These are phyloP conservation scores for Clarireedia paspali DNA, from an alignment of 2,329 filamentous ascomycete genomes.

Conservation along the genomic window DNA sequence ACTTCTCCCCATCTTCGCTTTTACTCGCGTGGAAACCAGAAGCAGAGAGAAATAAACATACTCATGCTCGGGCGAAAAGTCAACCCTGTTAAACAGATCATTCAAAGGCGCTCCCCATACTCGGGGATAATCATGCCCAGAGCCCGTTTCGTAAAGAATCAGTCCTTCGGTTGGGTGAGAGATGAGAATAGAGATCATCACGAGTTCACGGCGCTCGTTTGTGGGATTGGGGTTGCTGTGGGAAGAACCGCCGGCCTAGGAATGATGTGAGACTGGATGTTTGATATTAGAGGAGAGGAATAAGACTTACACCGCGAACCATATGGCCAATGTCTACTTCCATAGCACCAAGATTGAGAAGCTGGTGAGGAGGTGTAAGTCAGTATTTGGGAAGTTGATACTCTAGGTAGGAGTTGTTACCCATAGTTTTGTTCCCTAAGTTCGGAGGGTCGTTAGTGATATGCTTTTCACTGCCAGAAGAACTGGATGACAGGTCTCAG, in stretches of 20 bases:
- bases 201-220: neutral
- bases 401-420: neutral
- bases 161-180: constrained; percentile 11
- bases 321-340: neutral
- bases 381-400: neutral
- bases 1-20: too few relatives aligned
- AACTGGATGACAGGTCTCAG: too few relatives aligned
- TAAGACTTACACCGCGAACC: neutral
- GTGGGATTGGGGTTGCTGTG: neutral
- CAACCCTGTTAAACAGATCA: constrained; percentile 32
- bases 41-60: neutral
- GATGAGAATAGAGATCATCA: constrained; percentile 5
- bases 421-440: constrained; percentile 1
- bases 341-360: neutral
- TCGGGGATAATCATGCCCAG: constrained; percentile 5
- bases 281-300: neutral
- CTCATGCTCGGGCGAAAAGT: constrained; percentile 27
- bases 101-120: constrained; percentile 29
- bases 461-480: neutral
- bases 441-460: neutral
- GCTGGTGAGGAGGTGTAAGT: neutral
- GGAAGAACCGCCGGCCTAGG: neutral
- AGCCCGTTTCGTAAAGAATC: constrained; percentile 12
- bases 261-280: neutral
- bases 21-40: neutral